Conservation (phyloP, 1,139 yeast genomes). For the Debaryomycetaceae sp. region DNA sequence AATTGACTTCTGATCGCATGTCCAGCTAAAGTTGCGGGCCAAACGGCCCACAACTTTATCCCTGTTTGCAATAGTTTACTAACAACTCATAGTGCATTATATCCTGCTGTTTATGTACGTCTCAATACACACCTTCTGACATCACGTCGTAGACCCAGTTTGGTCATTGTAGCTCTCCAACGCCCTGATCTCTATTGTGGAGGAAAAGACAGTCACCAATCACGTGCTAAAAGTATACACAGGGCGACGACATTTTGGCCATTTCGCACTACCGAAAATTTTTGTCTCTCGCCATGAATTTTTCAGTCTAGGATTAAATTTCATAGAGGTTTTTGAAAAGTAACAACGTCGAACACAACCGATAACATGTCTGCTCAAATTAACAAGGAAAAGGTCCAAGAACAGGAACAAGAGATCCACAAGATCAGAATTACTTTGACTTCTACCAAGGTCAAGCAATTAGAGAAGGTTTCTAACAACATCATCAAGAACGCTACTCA, state of each 20-base stretch:
- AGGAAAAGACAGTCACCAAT: neutral
- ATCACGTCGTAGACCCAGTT: too few relatives aligned
- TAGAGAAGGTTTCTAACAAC: constrained; percentile 89
- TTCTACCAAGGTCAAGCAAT: constrained; percentile 98
- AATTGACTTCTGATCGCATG: constrained; percentile 20
- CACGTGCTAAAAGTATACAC: neutral
- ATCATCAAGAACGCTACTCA: constrained; percentile 85
- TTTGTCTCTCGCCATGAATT: constrained; percentile 1
- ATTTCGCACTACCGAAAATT: constrained; percentile 8
- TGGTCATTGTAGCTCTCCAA: too few relatives aligned
- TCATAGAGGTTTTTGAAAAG: constrained; percentile 3
- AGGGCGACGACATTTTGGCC: constrained; percentile 3
- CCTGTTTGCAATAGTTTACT: too few relatives aligned
- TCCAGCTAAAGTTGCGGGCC: too few relatives aligned
- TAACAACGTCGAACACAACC: constrained; percentile 47
- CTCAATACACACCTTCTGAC: too few relatives aligned
- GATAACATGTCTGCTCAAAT: constrained; percentile 67
- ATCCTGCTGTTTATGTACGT: too few relatives aligned
- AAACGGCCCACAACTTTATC: too few relatives aligned
- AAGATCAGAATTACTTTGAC: constrained; percentile 99
- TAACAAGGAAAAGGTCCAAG: constrained; percentile 79
- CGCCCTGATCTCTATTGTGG: too few relatives aligned
- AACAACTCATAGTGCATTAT: too few relatives aligned
- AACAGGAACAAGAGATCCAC: constrained; percentile 81
- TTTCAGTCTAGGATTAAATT: neutral